Evolutionary conservation across 2,329 filamentous ascomycete species (phyloP).

Genomic region (Xylaria sp.): DNA sequence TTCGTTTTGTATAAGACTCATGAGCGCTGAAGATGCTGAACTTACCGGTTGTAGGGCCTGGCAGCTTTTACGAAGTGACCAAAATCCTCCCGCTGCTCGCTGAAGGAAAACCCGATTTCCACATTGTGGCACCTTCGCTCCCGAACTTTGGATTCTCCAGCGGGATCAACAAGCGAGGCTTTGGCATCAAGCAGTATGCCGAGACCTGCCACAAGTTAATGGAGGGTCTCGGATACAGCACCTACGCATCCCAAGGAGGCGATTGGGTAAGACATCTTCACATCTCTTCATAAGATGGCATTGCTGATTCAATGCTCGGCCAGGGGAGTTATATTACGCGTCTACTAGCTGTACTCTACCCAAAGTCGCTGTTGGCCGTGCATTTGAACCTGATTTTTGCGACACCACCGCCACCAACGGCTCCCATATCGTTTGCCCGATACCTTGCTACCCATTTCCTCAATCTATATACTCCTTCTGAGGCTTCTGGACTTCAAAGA

Average conservation of each 20-base stretch:
- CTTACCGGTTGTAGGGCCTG: too few species aligned
- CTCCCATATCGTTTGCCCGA: constrained; percentile 10
- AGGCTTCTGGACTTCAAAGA: constrained; percentile 17
- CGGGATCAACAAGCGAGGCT: constrained; percentile 32
- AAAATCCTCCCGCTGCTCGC: constrained; percentile 29
- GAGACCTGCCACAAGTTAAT: constrained; percentile 38
- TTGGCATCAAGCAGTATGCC: constrained; percentile 32
- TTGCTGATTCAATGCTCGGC: too few species aligned
- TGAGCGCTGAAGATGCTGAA: neutral
- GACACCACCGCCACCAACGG: constrained; percentile 5
- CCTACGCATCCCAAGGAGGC: constrained; percentile 28
- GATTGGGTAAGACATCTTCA: constrained; percentile 12
- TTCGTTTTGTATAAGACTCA: neutral
- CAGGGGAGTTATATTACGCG: constrained; percentile 13
- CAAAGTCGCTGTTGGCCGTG: constrained; percentile 7
- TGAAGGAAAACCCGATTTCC: constrained; percentile 33
- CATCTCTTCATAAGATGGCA: too few species aligned
- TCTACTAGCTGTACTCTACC: constrained; percentile 9
- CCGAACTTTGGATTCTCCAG: constrained; percentile 43
- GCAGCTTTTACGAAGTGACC: constrained; percentile 35
- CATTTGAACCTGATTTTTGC: constrained; percentile 15
- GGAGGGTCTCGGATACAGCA: constrained; percentile 35
- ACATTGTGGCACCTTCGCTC: constrained; percentile 41
- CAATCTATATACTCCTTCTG: constrained; percentile 17
- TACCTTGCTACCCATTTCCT: constrained; percentile 11